Conservation (phyloP, 108 stramenopile species). For the Chaetoceros tenuissimus region DNA sequence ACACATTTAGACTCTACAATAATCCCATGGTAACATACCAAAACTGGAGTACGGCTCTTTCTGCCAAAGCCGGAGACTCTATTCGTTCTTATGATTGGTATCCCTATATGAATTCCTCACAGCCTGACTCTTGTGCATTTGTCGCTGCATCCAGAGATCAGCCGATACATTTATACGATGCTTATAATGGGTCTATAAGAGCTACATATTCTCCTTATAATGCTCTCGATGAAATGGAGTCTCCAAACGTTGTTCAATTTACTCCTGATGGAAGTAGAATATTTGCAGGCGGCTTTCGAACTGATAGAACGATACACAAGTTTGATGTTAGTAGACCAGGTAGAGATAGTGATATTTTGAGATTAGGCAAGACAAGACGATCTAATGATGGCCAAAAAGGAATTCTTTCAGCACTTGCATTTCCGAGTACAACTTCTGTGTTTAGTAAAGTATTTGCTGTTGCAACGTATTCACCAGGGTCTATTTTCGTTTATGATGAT, state of each 20-base stretch:
- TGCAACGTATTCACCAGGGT: conserved; percentile 79
- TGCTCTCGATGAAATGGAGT: conserved; percentile 68
- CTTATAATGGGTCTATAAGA: conserved; percentile 62
- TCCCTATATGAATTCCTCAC: conserved; percentile 58
- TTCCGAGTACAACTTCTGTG: conserved; percentile 4
- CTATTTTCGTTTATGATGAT: conserved; percentile 77
- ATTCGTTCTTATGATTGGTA: conserved; percentile 72
- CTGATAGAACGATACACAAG: conserved; percentile 59
- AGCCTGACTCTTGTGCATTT: conserved; percentile 51
- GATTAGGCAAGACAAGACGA: conserved; percentile 67
- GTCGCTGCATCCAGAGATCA: conserved; percentile 40
- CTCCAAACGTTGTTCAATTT: conserved; percentile 56
- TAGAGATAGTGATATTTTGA: conserved; percentile 26
- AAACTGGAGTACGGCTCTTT: conserved; percentile 48
- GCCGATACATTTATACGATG: conserved; percentile 76
- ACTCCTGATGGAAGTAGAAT: conserved; percentile 47
- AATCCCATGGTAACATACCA: conserved; percentile 18
- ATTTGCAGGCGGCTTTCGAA: conserved; percentile 57
- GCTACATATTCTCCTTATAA: conserved; percentile 76
- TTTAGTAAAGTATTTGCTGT: conserved; percentile 49
- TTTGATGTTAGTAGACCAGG: conserved; percentile 71
- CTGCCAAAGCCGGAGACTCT: conserved; percentile 47
- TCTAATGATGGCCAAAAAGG: conserved; percentile 82
- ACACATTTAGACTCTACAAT: conserved; percentile 61
- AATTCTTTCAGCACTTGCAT: conserved; percentile 52